phyloP scores from a whole-genome alignment of 257 asterid genomes.

The Agastache rugosa region DNA sequence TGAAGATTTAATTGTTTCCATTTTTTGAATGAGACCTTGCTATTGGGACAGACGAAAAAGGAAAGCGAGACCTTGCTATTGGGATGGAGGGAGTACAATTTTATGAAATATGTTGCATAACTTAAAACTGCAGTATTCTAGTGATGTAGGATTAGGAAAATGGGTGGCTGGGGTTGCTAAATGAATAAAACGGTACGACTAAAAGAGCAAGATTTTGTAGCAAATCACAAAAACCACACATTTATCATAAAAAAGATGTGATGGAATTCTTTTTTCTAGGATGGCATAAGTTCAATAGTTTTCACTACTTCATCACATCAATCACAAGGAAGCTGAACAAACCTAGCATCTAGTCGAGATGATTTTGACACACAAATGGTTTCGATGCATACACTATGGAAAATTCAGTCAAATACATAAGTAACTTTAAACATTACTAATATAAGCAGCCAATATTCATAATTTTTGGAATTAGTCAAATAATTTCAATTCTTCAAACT shows the following conservation, averaged over 20 bases:
- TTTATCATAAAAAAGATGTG: not conserved
- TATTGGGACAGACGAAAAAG: too few relatives aligned
- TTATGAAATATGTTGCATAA: slow-evolving; percentile 4
- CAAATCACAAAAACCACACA: not conserved
- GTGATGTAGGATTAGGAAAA: not conserved
- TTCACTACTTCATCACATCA: not conserved
- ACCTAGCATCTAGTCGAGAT: not conserved
- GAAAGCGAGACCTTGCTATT: too few relatives aligned
- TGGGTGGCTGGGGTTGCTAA: slow-evolving; percentile 10
- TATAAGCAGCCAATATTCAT: not conserved
- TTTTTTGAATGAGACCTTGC: too few relatives aligned
- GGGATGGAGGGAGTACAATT: too few relatives aligned
- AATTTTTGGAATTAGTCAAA: not conserved
- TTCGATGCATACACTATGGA: not conserved
- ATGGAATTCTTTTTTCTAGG: not conserved
- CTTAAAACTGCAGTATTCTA: not conserved
- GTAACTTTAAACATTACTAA: not conserved
- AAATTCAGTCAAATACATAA: not conserved
- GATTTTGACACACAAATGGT: not conserved
- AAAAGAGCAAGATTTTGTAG: not conserved
- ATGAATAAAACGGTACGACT: not conserved
- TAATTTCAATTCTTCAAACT: not conserved
- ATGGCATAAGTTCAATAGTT: not conserved
- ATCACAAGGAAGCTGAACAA: slow-evolving; percentile 1
- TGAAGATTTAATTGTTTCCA: too few relatives aligned